Base-by-base conservation (phyloP, 495 filamentous ascomycete genomes). In the Podospora conica region DNA sequence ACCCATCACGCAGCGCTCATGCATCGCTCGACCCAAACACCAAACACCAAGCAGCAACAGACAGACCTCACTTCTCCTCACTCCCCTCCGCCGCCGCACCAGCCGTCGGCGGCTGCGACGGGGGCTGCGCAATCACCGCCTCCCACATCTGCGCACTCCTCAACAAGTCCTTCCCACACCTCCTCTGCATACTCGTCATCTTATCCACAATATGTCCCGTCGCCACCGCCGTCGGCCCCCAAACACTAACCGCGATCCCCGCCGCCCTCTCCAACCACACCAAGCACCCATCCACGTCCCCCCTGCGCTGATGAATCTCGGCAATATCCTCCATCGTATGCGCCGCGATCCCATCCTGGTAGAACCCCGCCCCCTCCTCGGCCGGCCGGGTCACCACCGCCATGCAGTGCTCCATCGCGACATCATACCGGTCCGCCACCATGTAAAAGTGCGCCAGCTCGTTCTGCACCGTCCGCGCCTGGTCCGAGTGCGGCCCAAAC, bases 291-390 rank as follows among this genome's bases (percentile, higher is more conserved):
- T 70, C 70, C 22, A 75, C 6, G 15, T 74, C 72, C 3, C 74
- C 74, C 20, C 65, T 68, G 10, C 68, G 70, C 60, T 75, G 72
- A 22, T 74, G 58, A 18, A 74, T 75, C 64, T 75, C 72, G 3
- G 74, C 72, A 66, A 75, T 73, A 57, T 75, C 72, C 33, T 75
- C 74, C 72, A 75, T 75, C 10, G 72, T 66, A 61, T 73, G 72
- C 7, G 72, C 74, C 9, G 74, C 70, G 9, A 74, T 75, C 21
- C 69, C 72, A 31, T 75, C 72, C 24, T 75, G 67, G 56, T 71
- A 65, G 31, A 74, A 74, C 9, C 29, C 53, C 4, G 60, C 40
- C 1, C 15, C 27, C 20, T 18, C 48, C 21, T 33, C 15, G 33
- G 60, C 64, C 12, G 74, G 72, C 8, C 58, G 62, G 21, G 60